These are phyloP conservation scores for Aspergillus campestris DNA, from an alignment of 495 filamentous ascomycete species.

Conservation along the genomic window DNA sequence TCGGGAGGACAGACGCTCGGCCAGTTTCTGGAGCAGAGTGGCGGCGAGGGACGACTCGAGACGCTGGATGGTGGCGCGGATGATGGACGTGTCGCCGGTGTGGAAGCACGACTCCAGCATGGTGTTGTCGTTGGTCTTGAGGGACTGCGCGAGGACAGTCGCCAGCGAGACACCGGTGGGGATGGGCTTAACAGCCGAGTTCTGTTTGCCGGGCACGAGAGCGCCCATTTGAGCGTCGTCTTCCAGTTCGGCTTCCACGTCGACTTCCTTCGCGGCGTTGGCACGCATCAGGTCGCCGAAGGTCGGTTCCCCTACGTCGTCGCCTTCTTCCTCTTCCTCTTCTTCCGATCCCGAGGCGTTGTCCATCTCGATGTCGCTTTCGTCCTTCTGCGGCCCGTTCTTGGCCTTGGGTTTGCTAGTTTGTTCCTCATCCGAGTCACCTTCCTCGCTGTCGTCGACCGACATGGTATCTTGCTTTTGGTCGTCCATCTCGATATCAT, in stretches of 20 bases:
- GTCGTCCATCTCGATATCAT: constrained; percentile 47
- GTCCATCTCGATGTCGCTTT: constrained; percentile 38
- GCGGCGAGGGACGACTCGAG: constrained; percentile 77
- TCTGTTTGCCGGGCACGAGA: constrained; percentile 31
- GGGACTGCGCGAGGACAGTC: constrained; percentile 84
- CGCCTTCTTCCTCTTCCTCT: constrained; percentile 39
- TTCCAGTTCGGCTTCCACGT: constrained; percentile 55
- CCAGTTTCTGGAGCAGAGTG: constrained; percentile 69
- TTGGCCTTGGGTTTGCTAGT: constrained; percentile 24
- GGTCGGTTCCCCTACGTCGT: constrained; percentile 56
- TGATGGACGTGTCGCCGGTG: constrained; percentile 59
- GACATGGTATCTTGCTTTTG: constrained; percentile 27
- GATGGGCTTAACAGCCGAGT: constrained; percentile 40
- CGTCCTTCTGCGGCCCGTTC: constrained; percentile 26
- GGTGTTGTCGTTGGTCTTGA: constrained; percentile 78
- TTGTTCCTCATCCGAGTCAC: constrained; percentile 36
- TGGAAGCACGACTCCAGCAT: constrained; percentile 90
- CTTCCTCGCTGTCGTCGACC: constrained; percentile 28
- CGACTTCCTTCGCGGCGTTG: constrained; percentile 59
- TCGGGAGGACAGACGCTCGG: constrained; percentile 75
- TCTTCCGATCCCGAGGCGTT: constrained; percentile 28
- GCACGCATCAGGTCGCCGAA: constrained; percentile 82
- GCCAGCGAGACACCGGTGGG: constrained; percentile 74
- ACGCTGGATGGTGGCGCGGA: constrained; percentile 81
- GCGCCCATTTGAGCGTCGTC: constrained; percentile 33